Conservation (phyloP, 192 early-diverging fungal genomes). For the Phycomyces nitens region DNA sequence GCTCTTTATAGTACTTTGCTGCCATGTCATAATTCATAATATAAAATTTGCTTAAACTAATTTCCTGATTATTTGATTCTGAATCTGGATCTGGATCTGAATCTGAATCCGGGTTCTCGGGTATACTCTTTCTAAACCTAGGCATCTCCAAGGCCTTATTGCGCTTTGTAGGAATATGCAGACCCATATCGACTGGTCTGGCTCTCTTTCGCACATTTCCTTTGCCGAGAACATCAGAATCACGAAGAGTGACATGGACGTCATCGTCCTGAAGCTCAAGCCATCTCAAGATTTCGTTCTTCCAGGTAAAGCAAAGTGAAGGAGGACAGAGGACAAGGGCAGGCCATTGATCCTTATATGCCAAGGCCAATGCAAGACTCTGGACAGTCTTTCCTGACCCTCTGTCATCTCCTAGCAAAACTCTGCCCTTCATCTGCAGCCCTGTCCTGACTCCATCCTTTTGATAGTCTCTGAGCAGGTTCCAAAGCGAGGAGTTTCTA, state of each 20-base stretch:
- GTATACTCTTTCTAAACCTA: neutral
- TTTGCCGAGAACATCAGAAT: neutral
- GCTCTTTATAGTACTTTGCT: neutral
- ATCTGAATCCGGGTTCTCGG: neutral
- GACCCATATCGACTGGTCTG: neutral
- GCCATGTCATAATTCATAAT: neutral
- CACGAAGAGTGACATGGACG: conserved; percentile 20
- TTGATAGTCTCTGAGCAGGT: conserved; percentile 32
- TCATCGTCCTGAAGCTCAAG: conserved; percentile 29
- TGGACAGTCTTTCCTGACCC: conserved; percentile 79
- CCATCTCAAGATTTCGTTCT: conserved; percentile 44
- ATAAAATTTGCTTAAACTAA: neutral
- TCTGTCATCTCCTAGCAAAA: conserved; percentile 90
- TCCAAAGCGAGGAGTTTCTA: conserved; percentile 13
- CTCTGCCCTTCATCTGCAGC: conserved; percentile 27
- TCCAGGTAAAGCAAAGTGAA: conserved; percentile 38
- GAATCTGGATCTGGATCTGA: neutral
- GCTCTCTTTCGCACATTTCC: neutral
- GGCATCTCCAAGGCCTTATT: neutral
- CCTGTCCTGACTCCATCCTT: conserved; percentile 32
- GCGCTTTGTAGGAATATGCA: neutral
- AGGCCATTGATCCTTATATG: conserved; percentile 40
- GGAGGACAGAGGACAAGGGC: conserved; percentile 47
- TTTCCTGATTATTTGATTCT: neutral
- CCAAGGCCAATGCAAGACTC: conserved; percentile 34